Conservation (phyloP, 768 basidiomycete genomes). For the Boletus reticuloceps region DNA sequence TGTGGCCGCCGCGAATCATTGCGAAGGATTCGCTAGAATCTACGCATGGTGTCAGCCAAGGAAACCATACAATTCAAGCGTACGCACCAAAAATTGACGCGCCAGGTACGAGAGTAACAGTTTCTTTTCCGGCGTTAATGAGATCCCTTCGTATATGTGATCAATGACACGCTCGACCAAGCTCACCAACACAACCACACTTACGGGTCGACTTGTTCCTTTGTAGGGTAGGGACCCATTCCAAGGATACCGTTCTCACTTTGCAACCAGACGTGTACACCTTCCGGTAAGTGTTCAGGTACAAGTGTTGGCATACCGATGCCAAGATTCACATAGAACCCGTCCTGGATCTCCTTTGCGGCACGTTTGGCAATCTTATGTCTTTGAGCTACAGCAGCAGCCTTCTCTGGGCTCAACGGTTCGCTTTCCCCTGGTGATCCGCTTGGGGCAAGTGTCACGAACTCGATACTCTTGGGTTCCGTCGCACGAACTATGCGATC, state of each 20-base stretch:
- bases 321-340: conserved; percentile 85
- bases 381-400: conserved; percentile 50
- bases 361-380: conserved; percentile 83
- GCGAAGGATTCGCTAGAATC: conserved; percentile 93
- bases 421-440: conserved; percentile 29
- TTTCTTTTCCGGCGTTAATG: conserved; percentile 95
- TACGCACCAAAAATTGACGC: conserved; percentile 83
- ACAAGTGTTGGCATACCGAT: conserved; percentile 92
- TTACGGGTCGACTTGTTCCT: conserved; percentile 77
- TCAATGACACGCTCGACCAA: neutral
- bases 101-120: conserved; percentile 88
- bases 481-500: conserved; percentile 84
- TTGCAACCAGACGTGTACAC: conserved; percentile 83
- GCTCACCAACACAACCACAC: conserved; percentile 27
- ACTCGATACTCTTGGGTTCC: conserved; percentile 74
- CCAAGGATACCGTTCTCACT: conserved; percentile 90
- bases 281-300: conserved; percentile 71
- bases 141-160: conserved; percentile 56
- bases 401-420: conserved; percentile 46
- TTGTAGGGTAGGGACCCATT: conserved; percentile 87
- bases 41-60: neutral
- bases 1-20: conserved; percentile 97
- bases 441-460: conserved; percentile 62
- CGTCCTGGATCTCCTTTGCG: conserved; percentile 86
- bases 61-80: neutral